Evolutionary conservation across 2,329 filamentous ascomycete species (phyloP), one percentile per base, ranked within the genome.

Genomic region (Leptographium procerum): DNA sequence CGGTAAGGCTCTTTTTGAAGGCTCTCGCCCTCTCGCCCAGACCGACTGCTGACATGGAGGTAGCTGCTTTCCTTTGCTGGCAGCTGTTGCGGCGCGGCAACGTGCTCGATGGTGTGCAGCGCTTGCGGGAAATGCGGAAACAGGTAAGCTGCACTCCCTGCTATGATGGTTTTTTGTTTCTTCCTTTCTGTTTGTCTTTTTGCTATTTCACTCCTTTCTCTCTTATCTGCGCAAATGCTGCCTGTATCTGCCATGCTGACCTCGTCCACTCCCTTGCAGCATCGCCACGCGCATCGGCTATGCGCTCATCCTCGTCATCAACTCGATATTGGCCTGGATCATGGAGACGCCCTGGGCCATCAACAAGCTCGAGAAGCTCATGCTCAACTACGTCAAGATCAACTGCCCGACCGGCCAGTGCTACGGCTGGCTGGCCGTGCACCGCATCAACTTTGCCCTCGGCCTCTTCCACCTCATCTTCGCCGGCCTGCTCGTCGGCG

Each of bases 261-360:
- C 50, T 28, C 16, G 31, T 6, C 31, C 6, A 36, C 14, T n/a
- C n/a, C 36, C 31, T 10, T 33, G 36, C 65, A 95, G 91, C 75
- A 91, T 97, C 75, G 91, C 91, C 59, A 99, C 94, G 65, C 89
- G 94, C 77, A 95, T 97, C 75, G 92, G 89, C 68, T 96, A 96
- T 71, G 91, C 94, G 63, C 83, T 97, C 68, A 87, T 99, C 62
- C 88, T 99, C 58, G 85, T 99, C 64, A 75, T 97, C 73, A 99
- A 99, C 80, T 96, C 92, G 60, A 96, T 97, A 64, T 72, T 97
- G 56, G 92, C 94, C 40, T 99, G 94, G 94, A 89, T 99, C 66
- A 96, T 97, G 90, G 90, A 99, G 75, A 99, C 94, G 26, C 89
- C 91, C 57, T 99, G 94, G 94, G 94, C 94, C 36, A 89, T 99